These are phyloP conservation scores for Yamadazyma philogaea DNA, from an alignment of 805 yeast genomes.

Conservation along the genomic window DNA sequence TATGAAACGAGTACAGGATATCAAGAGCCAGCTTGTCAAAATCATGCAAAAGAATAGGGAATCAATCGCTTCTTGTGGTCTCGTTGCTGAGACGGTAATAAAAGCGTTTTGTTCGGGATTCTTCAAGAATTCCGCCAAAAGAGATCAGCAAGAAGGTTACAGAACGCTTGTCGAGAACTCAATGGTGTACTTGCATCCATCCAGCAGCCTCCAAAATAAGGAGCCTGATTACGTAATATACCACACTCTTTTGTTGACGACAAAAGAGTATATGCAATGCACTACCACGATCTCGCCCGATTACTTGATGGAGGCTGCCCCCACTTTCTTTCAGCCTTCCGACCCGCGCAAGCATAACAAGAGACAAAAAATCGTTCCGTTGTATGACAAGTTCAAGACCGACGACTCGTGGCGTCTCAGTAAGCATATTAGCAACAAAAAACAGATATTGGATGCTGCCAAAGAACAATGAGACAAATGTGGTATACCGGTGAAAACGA, in stretches of 20 bases:
- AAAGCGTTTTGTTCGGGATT: slow-evolving; percentile 65
- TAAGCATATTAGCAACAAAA: slow-evolving; percentile 26
- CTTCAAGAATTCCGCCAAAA: slow-evolving; percentile 62
- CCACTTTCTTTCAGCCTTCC: slow-evolving; percentile 66
- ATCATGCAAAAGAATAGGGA: slow-evolving; percentile 52
- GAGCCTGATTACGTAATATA: slow-evolving; percentile 78
- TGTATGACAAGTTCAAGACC: slow-evolving; percentile 56
- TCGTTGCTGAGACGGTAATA: slow-evolving; percentile 55
- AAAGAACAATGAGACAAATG: neutral
- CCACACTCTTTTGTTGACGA: slow-evolving; percentile 77
- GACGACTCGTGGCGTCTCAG: slow-evolving; percentile 79
- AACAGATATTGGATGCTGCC: slow-evolving; percentile 8
- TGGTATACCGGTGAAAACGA: neutral
- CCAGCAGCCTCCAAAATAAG: slow-evolving; percentile 62
- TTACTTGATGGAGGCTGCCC: slow-evolving; percentile 72
- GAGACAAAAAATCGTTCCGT: slow-evolving; percentile 68
- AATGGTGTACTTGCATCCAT: slow-evolving; percentile 82
- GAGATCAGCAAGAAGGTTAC: slow-evolving; percentile 55
- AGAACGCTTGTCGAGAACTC: slow-evolving; percentile 63
- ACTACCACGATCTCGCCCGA: slow-evolving; percentile 76
- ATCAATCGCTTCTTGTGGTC: slow-evolving; percentile 48
- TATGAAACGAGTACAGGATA: slow-evolving; percentile 73
- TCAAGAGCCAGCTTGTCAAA: slow-evolving; percentile 62
- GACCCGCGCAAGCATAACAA: slow-evolving; percentile 53
- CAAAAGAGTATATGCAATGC: slow-evolving; percentile 89